phyloP scores from a whole-genome alignment of 2,329 filamentous ascomycete species.

The Scytalidium lignicola region DNA sequence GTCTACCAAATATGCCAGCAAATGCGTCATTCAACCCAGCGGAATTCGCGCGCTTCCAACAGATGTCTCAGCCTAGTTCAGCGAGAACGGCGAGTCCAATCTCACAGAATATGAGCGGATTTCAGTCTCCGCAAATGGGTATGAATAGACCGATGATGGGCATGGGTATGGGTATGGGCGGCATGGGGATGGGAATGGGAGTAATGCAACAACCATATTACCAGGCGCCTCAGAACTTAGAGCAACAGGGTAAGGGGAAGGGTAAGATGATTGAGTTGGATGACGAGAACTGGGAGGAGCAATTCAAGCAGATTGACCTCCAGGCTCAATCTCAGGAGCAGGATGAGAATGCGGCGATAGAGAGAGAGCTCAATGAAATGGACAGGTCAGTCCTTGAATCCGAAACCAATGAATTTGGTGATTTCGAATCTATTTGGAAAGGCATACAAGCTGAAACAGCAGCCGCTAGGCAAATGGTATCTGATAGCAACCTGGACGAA shows the following conservation, averaged over 20 bases:
- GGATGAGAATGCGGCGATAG: slow-evolving; percentile 30
- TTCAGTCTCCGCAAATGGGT: slow-evolving; percentile 52
- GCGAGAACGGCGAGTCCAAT: slow-evolving; percentile 56
- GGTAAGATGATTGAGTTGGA: slow-evolving; percentile 92
- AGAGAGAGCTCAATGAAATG: slow-evolving; percentile 75
- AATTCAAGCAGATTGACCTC: slow-evolving; percentile 84
- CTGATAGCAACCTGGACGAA: slow-evolving; percentile 54
- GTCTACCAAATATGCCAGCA: not conserved
- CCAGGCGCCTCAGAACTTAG: slow-evolving; percentile 37
- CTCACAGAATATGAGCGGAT: slow-evolving; percentile 41
- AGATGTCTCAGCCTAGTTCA: slow-evolving; percentile 56
- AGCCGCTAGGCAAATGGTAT: slow-evolving; percentile 63
- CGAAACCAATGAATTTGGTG: slow-evolving; percentile 71
- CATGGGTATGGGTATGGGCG: slow-evolving; percentile 39
- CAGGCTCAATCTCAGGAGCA: slow-evolving; percentile 40
- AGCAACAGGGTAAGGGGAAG: slow-evolving; percentile 64
- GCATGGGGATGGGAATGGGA: slow-evolving; percentile 39
- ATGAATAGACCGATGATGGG: slow-evolving; percentile 47
- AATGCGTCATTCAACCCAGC: slow-evolving; percentile 65
- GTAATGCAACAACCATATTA: slow-evolving; percentile 38
- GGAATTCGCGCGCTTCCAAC: slow-evolving; percentile 84
- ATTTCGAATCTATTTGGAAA: slow-evolving; percentile 87
- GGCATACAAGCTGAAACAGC: slow-evolving; percentile 74
- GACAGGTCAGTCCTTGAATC: slow-evolving; percentile 74
- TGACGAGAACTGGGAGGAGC: slow-evolving; percentile 91